Percentiles rank a stretch among this genome's conserved stretches.
Evolutionary conservation across 2,329 filamentous ascomycete genomes (phyloP).

Genomic region (Microsporum canis): DNA sequence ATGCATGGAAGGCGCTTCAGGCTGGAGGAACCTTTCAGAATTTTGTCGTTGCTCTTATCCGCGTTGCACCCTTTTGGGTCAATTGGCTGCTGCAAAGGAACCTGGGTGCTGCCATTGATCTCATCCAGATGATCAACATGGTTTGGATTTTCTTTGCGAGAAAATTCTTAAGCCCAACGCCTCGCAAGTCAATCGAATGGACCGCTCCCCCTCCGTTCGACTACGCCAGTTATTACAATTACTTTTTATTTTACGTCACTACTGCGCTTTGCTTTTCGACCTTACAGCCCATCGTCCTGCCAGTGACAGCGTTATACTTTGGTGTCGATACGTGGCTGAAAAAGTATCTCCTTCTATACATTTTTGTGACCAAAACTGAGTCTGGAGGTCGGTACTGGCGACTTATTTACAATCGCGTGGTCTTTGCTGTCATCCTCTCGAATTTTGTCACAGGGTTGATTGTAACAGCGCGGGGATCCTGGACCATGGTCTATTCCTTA

Average conservation of each 20-base stretch:
- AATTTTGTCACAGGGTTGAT: constrained; percentile 69
- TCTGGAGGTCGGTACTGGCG: constrained; percentile 91
- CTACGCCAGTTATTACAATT: constrained; percentile 96
- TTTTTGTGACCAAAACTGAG: constrained; percentile 94
- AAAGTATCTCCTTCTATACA: constrained; percentile 89
- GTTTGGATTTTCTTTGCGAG: constrained; percentile 74
- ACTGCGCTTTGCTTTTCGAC: constrained; percentile 75
- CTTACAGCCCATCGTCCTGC: constrained; percentile 76
- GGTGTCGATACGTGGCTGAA: constrained; percentile 76
- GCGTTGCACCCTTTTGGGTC: constrained; percentile 84
- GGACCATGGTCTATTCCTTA: constrained; percentile 55
- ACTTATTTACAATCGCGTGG: constrained; percentile 79
- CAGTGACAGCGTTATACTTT: constrained; percentile 84
- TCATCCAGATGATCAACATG: constrained; percentile 78
- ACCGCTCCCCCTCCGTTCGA: constrained; percentile 89
- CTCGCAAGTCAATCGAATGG: constrained; percentile 79
- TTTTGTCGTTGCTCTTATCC: constrained; percentile 64
- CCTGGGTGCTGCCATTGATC: constrained; percentile 80
- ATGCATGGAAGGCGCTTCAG: constrained; percentile 58
- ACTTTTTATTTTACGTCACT: constrained; percentile 88
- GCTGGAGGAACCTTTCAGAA: constrained; percentile 51
- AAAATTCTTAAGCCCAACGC: constrained; percentile 77
- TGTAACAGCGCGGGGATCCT: constrained; percentile 58
- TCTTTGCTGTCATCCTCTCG: constrained; percentile 68
- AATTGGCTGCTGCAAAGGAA: constrained; percentile 89